Conservation (phyloP, 106 monocot genomes). For the Amphibolis antarctica region DNA sequence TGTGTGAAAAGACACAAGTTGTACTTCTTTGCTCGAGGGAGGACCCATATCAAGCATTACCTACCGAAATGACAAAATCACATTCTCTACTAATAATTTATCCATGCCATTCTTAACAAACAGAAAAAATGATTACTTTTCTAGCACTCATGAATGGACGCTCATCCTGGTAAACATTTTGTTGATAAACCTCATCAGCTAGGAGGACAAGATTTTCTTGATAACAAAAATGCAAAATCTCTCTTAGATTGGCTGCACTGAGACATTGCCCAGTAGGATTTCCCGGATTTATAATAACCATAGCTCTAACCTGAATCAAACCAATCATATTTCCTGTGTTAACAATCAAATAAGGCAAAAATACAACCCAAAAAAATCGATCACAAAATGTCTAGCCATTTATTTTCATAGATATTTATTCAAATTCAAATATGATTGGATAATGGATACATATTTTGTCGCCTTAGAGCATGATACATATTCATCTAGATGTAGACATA, state of each 20-base stretch:
- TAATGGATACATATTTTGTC: too few relatives aligned
- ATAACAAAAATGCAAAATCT: conserved; percentile 68
- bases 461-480: too few relatives aligned
- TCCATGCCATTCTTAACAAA: too few relatives aligned
- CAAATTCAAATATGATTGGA: too few relatives aligned
- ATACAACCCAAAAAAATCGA: too few relatives aligned
- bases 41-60: conserved; percentile 85
- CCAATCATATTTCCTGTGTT: not conserved
- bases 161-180: conserved; percentile 95
- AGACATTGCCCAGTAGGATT: conserved; percentile 99
- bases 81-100: too few relatives aligned
- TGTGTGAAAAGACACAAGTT: conserved; percentile 96
- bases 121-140: conserved; percentile 49
- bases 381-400: too few relatives aligned
- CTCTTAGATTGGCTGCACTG: conserved; percentile 60
- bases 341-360: too few relatives aligned
- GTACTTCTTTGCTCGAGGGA: conserved; percentile 78
- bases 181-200: conserved; percentile 99
- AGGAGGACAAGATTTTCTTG: conserved; percentile 72
- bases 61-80: conserved; percentile 22
- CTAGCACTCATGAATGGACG: conserved; percentile 88
- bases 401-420: too few relatives aligned
- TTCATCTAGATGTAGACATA: too few relatives aligned
- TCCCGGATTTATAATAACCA: conserved; percentile 99
- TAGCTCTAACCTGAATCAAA: conserved; percentile 67